Evolutionary conservation across 177 flowering plant species (phyloP), one percentile per base, ranked within the genome.

Genomic region (Telopea speciosissima): DNA sequence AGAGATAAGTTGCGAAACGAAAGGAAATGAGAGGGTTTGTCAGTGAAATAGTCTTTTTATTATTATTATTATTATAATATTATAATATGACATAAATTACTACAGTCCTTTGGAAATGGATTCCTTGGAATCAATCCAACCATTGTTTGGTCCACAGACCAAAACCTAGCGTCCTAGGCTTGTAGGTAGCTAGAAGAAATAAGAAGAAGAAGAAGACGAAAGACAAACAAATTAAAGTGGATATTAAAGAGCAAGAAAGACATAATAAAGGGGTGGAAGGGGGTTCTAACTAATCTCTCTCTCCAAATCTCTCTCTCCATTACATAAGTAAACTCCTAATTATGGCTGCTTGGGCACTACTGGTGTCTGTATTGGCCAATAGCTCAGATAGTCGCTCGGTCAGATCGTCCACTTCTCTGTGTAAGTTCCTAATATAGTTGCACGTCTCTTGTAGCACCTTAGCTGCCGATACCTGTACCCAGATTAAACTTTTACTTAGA

Each of bases 401-500:
- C 10, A 90, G 70, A 59, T 82, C 93, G 31, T 87, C 91, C 22
- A 90, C 88, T 64, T 90, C 96, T 69, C 81, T 75, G 76, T 86
- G 87, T 58, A 90, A 74, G 75, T 65, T 83, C 74, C 80, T 82
- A 14, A 90, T 88, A 69, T 90, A 86, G 79, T 83, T 83, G 80
- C 95, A 87, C 10, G 95, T 85, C 81, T 88, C 96, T 75, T 88
- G 87, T 70, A 90, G 52, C 5, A 90, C 87, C 77, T 74, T 83
- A 0, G 87, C 80, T 9, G 88, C 83, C 19, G 92, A 87, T 26
- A 79, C 92, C 96, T 90, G 74, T 61, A 69, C 6, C 33, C 49
- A 25, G 52, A 28, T 62, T 33, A 69, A 56, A 70, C 14, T n/a
- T n/a, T n/a, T n/a, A n/a, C n/a, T n/a, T n/a, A n/a, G n/a, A n/a